Percentiles rank a stretch among this genome's conserved stretches.
Evolutionary conservation across 2,329 filamentous ascomycete species (phyloP).

Genomic region (Ploettnerulaceae sp.): DNA sequence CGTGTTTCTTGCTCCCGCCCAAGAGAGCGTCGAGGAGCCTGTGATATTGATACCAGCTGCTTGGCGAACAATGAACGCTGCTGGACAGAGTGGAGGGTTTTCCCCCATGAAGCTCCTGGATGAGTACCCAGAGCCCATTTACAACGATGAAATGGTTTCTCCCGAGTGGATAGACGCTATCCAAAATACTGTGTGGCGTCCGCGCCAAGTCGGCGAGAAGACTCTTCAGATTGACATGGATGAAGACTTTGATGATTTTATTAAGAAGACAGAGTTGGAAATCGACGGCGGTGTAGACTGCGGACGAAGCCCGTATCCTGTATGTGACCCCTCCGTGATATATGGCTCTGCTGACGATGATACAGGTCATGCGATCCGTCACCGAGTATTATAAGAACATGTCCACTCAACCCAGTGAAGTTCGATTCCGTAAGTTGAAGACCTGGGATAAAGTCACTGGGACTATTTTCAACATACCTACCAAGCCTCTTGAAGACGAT

Average conservation of each 20-base stretch:
- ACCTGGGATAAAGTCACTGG: slow-evolving; percentile 29
- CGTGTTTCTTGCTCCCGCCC: too few species aligned
- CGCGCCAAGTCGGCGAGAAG: slow-evolving; percentile 24
- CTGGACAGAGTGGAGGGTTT: slow-evolving; percentile 18
- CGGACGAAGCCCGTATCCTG: slow-evolving; percentile 28
- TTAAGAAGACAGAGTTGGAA: slow-evolving; percentile 12
- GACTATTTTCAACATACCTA: slow-evolving; percentile 31
- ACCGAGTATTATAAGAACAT: slow-evolving; percentile 17
- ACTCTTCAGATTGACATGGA: slow-evolving; percentile 22
- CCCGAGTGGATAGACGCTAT: slow-evolving; percentile 18
- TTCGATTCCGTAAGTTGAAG: slow-evolving; percentile 19
- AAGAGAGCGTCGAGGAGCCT: background rate
- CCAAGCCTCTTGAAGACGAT: slow-evolving; percentile 6
- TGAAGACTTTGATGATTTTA: slow-evolving; percentile 13
- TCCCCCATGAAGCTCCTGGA: slow-evolving; percentile 20
- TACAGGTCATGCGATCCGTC: slow-evolving; percentile 19
- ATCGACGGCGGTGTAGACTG: slow-evolving; percentile 31
- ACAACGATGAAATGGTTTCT: slow-evolving; percentile 4
- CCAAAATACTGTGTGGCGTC: slow-evolving; percentile 30
- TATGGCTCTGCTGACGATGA: background rate
- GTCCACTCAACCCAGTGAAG: background rate
- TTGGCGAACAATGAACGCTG: background rate
- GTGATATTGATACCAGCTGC: background rate
- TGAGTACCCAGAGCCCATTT: slow-evolving; percentile 13
- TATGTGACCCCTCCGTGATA: slow-evolving; percentile 9